A percentile compares a stretch with the other conserved stretches of the same genome.
Evolutionary conservation across 2,329 filamentous ascomycete species (phyloP).

Genomic region (Clarireedia monteithiana): DNA sequence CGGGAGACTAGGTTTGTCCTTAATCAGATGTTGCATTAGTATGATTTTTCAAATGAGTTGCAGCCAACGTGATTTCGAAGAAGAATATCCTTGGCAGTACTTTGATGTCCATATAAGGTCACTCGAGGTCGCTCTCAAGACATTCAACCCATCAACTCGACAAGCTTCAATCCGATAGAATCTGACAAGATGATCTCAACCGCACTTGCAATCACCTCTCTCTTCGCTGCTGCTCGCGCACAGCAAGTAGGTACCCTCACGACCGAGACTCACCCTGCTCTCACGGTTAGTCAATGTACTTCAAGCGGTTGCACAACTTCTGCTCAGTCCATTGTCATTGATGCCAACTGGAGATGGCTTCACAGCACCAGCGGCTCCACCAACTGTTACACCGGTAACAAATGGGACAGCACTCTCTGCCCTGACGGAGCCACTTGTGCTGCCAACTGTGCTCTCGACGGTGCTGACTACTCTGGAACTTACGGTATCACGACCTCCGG

Average conservation of each 20-base stretch:
- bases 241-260: slow-evolving; percentile 42
- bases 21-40: not conserved
- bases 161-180: not conserved
- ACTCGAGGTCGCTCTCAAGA: slow-evolving; percentile 3
- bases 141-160: not conserved
- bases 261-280: slow-evolving; percentile 43
- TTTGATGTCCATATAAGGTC: slow-evolving; percentile 19
- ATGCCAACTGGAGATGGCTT: slow-evolving; percentile 53
- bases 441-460: slow-evolving; percentile 44
- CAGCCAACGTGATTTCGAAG: no score
- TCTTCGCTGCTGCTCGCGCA: slow-evolving; percentile 37
- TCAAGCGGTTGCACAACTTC: slow-evolving; percentile 40
- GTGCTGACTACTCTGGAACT: slow-evolving; percentile 43
- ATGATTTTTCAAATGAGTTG: not conserved
- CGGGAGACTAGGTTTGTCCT: not conserved
- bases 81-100: not conserved
- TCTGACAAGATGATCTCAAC: slow-evolving; percentile 25
- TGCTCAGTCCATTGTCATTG: slow-evolving; percentile 42
- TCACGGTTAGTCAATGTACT: slow-evolving; percentile 45
- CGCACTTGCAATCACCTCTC: slow-evolving; percentile 34
- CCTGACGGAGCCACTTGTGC: slow-evolving; percentile 38
- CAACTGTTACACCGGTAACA: slow-evolving; percentile 37
- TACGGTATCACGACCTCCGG: slow-evolving; percentile 49
- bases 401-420: slow-evolving; percentile 36
- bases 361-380: slow-evolving; percentile 38